These are phyloP conservation scores for Dalbergia cultrata DNA, from an alignment of 306 rosid species.

Conservation along the genomic window DNA sequence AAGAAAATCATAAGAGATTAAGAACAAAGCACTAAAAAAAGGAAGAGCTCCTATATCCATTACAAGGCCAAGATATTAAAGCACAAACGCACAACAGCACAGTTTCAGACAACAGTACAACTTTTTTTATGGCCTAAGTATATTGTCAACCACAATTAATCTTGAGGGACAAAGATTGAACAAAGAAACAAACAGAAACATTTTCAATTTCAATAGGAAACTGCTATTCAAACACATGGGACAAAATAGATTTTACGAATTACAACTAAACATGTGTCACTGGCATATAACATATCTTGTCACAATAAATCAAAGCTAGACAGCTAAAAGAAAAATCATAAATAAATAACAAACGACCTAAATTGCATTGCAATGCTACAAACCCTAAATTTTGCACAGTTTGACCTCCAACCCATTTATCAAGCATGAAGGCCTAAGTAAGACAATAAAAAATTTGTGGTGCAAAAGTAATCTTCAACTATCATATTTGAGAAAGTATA, in stretches of 20 bases:
- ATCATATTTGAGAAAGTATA: too few relatives aligned
- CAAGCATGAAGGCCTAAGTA: too few relatives aligned
- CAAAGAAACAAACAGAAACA: slow-evolving; percentile 9
- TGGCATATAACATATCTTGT: not conserved
- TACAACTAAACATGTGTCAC: not conserved
- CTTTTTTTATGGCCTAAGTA: not conserved
- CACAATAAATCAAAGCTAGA: slow-evolving; percentile 4
- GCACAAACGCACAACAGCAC: slow-evolving; percentile 12
- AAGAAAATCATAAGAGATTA: too few relatives aligned
- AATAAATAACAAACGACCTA: slow-evolving; percentile 15
- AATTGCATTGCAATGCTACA: not conserved
- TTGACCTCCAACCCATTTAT: too few relatives aligned
- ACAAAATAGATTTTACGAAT: not conserved
- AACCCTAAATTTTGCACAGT: slow-evolving; percentile 1
- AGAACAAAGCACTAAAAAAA: too few relatives aligned
- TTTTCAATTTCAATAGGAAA: too few relatives aligned
- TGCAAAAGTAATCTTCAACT: too few relatives aligned
- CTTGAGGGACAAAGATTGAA: not conserved
- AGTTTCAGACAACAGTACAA: slow-evolving; percentile 15
- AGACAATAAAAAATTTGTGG: too few relatives aligned
- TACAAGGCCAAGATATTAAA: not conserved
- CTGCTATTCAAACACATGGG: not conserved
- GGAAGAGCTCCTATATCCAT: too few relatives aligned
- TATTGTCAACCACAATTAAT: slow-evolving; percentile 5
- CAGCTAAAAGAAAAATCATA: not conserved